Conservation (phyloP, 208 protist genomes). For the Wallacemonas sp. region DNA sequence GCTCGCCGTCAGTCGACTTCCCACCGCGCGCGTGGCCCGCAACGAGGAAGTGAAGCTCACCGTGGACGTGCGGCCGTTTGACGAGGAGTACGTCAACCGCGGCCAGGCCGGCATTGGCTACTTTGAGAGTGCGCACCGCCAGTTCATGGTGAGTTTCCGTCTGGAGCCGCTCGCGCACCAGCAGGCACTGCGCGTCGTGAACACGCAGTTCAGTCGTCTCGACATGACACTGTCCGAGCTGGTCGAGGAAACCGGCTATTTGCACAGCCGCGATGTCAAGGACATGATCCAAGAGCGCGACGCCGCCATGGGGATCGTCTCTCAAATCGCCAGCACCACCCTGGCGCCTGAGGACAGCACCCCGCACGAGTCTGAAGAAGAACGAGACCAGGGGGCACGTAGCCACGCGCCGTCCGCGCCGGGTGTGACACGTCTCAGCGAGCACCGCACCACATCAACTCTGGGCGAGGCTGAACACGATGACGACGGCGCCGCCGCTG, state of each 20-base stretch:
- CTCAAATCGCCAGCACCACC: not conserved
- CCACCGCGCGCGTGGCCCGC: conserved; percentile 2
- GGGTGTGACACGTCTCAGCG: conserved; percentile 4
- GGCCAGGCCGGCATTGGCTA: conserved; percentile 34
- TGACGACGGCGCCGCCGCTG: not conserved
- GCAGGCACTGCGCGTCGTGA: conserved; percentile 46
- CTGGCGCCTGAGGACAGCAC: not conserved
- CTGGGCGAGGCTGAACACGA: not conserved
- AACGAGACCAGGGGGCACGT: no score
- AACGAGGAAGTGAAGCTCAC: conserved; percentile 60
- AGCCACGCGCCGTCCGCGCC: no score
- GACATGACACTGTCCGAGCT: conserved; percentile 56
- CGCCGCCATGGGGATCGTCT: conserved; percentile 11
- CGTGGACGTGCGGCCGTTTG: conserved; percentile 53
- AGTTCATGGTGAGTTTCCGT: conserved; percentile 53
- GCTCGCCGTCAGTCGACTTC: not conserved
- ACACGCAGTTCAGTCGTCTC: conserved; percentile 71
- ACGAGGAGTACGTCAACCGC: conserved; percentile 36
- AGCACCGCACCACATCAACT: not conserved
- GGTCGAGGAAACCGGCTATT: conserved; percentile 64
- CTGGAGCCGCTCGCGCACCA: conserved; percentile 32
- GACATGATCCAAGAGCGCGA: conserved; percentile 50
- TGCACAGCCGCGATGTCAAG: conserved; percentile 58
- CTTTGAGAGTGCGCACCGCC: conserved; percentile 61
- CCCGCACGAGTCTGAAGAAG: not conserved